Conservation (phyloP, 2,329 filamentous ascomycete species). For the Tolypocladium tundrense region DNA sequence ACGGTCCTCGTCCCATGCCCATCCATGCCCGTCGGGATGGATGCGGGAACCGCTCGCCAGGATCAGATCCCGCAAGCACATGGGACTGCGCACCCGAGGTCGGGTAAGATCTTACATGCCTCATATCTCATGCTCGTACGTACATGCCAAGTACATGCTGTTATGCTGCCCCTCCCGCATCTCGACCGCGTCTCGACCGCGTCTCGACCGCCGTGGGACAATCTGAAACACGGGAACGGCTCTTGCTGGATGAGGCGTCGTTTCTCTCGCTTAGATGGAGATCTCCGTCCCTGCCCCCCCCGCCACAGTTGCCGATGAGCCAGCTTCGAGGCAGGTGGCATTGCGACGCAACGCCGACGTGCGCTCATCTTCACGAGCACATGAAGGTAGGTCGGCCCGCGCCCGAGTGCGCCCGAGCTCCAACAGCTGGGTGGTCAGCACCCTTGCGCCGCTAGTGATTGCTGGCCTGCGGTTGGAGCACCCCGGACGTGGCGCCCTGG, state of each 20-base stretch:
- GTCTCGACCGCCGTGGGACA: background rate
- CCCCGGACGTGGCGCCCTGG: background rate
- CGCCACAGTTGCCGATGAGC: background rate
- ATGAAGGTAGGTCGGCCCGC: background rate
- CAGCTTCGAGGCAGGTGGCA: background rate
- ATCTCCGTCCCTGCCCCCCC: background rate
- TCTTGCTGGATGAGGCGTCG: background rate
- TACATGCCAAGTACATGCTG: background rate
- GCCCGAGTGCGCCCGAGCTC: background rate
- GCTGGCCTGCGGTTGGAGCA: background rate
- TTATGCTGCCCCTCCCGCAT: background rate
- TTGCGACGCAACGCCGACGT: background rate
- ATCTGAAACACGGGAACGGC: background rate
- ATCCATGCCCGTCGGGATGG: background rate
- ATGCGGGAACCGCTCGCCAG: background rate
- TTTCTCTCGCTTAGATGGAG: background rate
- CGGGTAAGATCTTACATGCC: background rate
- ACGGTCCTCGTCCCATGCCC: background rate
- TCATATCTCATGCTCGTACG: background rate
- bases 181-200: background rate
- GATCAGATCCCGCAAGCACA: background rate
- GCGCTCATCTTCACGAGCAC: background rate
- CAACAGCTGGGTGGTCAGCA: background rate
- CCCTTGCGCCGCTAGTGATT: background rate
- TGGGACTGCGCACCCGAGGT: background rate